Percentiles rank a stretch among this genome's conserved stretches.
Conservation (phyloP, 2,329 filamentous ascomycete genomes). For the Cladorrhinum sp. region DNA sequence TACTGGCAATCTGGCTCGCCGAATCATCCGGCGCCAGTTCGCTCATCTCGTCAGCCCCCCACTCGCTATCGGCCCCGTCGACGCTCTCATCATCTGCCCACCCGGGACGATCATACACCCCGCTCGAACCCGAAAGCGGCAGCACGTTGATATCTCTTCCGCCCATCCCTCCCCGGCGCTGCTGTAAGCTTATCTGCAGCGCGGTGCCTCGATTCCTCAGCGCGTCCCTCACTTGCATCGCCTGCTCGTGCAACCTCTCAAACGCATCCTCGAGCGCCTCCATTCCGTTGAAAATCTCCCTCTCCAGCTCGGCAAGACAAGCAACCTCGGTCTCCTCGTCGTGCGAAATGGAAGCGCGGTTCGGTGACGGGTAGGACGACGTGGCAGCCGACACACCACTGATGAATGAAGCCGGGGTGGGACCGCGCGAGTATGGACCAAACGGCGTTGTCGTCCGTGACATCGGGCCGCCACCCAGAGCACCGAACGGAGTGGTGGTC, state of each 20-base stretch:
- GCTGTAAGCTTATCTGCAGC: constrained; percentile 62
- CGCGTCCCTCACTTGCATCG: constrained; percentile 73
- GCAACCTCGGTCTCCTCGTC: constrained; percentile 94
- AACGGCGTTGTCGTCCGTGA: constrained; percentile 54
- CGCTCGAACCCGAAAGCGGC: constrained; percentile 46
- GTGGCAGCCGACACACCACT: constrained; percentile 47
- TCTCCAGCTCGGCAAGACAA: constrained; percentile 83
- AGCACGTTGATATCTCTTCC: constrained; percentile 51
- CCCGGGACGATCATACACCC: constrained; percentile 45
- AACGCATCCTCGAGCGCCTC: constrained; percentile 92
- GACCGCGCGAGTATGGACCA: constrained; percentile 35
- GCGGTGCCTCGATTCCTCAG: constrained; percentile 81
- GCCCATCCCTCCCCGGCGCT: constrained; percentile 40
- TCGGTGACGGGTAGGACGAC: constrained; percentile 38
- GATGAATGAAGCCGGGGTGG: constrained; percentile 53
- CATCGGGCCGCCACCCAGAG: constrained; percentile 35
- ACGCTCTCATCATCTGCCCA: constrained; percentile 42
- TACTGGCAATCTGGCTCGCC: constrained; percentile 76
- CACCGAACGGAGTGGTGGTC: constrained; percentile 49
- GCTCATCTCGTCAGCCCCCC: constrained; percentile 52
- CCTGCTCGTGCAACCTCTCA: constrained; percentile 81
- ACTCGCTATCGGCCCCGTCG: constrained; percentile 55
- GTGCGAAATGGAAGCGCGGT: constrained; percentile 67
- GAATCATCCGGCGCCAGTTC: constrained; percentile 74
- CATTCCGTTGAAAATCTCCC: constrained; percentile 92